A percentile compares a stretch with the other conserved stretches of the same genome.
Conservation (phyloP, 2,329 filamentous ascomycete genomes). For the Fusarium xyrophilum region DNA sequence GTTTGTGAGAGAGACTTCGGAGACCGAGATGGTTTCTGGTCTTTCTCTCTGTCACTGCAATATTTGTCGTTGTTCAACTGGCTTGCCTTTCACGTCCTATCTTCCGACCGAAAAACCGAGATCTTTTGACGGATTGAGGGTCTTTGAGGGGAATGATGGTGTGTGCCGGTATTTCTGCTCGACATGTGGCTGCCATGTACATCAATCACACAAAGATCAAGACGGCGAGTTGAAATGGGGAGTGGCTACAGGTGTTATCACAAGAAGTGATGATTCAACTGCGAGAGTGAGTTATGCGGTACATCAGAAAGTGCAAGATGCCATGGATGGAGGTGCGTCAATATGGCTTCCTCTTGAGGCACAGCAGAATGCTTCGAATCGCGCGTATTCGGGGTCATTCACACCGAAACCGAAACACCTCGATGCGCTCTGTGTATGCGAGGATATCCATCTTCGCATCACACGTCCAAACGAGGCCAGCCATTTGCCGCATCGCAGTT, state of each 20-base stretch:
- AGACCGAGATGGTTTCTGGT: background rate
- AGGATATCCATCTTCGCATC: constrained; percentile 62
- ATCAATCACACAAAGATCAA: constrained; percentile 31
- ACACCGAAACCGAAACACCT: background rate
- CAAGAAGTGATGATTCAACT: background rate
- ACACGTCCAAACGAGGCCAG: constrained; percentile 60
- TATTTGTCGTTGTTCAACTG: constrained; percentile 44
- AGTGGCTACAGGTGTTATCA: constrained; percentile 49
- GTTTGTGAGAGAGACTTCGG: background rate
- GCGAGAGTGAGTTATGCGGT: background rate
- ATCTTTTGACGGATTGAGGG: constrained; percentile 15
- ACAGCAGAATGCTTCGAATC: background rate
- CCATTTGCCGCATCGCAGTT: constrained; percentile 43
- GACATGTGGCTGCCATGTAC: constrained; percentile 53
- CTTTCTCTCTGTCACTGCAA: constrained; percentile 46
- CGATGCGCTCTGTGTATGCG: constrained; percentile 42
- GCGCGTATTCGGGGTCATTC: background rate
- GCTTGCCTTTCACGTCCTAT: constrained; percentile 51
- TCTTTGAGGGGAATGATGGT: background rate
- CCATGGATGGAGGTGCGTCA: constrained; percentile 49
- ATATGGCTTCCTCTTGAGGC: constrained; percentile 37
- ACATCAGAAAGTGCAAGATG: constrained; percentile 42
- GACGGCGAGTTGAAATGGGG: constrained; percentile 39
- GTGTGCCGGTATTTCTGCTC: constrained; percentile 49
- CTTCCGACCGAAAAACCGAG: constrained; percentile 37